Evolutionary conservation across 2,329 filamentous ascomycete species (phyloP).

Genomic region (Pseudopithomyces chartarum): DNA sequence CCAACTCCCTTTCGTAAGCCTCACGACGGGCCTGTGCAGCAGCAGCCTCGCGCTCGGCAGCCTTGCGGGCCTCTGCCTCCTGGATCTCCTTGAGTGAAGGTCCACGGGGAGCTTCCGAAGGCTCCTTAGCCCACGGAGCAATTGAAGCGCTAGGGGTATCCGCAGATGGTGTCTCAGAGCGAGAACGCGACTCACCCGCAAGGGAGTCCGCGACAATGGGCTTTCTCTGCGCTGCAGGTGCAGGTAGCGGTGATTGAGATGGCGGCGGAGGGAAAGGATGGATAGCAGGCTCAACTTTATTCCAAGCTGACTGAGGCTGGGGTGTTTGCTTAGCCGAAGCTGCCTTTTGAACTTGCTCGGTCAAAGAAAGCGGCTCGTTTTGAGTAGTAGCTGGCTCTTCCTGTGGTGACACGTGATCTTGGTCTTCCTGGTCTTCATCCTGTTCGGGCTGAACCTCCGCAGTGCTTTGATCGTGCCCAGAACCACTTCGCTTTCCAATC

Average conservation of each 20-base stretch:
- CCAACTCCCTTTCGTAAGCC: conserved; percentile 79
- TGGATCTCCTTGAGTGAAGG: conserved; percentile 97
- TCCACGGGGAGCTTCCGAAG: conserved; percentile 72
- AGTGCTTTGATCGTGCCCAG: conserved; percentile 25
- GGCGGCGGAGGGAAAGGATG: conserved; percentile 76
- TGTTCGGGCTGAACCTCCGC: conserved; percentile 24
- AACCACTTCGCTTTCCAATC: conserved; percentile 37
- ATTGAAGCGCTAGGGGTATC: conserved; percentile 72
- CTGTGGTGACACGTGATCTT: conserved; percentile 11
- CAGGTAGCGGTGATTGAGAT: conserved; percentile 81
- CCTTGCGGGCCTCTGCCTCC: conserved; percentile 90
- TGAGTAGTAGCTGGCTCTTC: conserved; percentile 4
- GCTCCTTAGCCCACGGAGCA: conserved; percentile 94
- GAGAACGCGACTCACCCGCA: conserved; percentile 69
- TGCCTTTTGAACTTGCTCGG: conserved; percentile 83
- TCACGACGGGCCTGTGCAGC: conserved; percentile 78
- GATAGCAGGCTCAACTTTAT: conserved; percentile 71
- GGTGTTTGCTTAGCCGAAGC: conserved; percentile 63
- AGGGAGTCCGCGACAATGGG: conserved; percentile 82
- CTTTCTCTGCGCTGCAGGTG: conserved; percentile 84
- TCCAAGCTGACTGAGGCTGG: conserved; percentile 61
- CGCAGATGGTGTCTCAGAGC: conserved; percentile 74
- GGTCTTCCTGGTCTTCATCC: conserved; percentile 20
- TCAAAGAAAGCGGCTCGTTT: conserved; percentile 70
- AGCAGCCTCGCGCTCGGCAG: conserved; percentile 83